Conservation (phyloP, 192 early-diverging fungal genomes). For the Rhizophagus sp. region DNA sequence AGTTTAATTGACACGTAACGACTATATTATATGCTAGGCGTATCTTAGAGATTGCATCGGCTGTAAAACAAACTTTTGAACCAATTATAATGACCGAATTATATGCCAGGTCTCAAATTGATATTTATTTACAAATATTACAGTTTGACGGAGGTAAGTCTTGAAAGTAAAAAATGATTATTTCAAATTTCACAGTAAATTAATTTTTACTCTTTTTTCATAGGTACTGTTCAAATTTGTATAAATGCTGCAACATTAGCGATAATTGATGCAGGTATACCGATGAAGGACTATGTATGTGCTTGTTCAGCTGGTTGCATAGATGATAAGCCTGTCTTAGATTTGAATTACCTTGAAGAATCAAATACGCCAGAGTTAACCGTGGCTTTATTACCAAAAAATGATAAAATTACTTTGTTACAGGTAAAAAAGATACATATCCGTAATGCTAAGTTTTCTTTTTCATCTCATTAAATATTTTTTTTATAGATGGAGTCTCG, state of each 20-base stretch:
- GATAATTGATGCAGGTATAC: constrained; percentile 77
- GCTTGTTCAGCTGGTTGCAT: constrained; percentile 88
- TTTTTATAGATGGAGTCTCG: constrained; percentile 77
- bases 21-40: constrained; percentile 51
- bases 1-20: background rate
- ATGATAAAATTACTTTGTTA: constrained; percentile 79
- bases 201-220: constrained; percentile 8
- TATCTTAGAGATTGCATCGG: constrained; percentile 80
- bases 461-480: background rate
- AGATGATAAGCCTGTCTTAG: constrained; percentile 72
- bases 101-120: constrained; percentile 89
- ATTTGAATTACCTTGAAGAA: constrained; percentile 91
- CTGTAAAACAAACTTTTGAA: constrained; percentile 91
- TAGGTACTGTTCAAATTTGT: constrained; percentile 63
- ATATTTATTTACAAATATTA: constrained; percentile 88
- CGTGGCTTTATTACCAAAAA: constrained; percentile 79
- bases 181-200: background rate
- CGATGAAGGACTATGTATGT: constrained; percentile 82
- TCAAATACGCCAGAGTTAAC: constrained; percentile 84
- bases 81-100: constrained; percentile 72
- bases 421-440: constrained; percentile 47
- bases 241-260: constrained; percentile 86
- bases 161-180: background rate
- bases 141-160: constrained; percentile 87
- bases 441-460: background rate